Base-by-base conservation (phyloP, 176 grass and related monocot species). In the Oryza brachyantha region DNA sequence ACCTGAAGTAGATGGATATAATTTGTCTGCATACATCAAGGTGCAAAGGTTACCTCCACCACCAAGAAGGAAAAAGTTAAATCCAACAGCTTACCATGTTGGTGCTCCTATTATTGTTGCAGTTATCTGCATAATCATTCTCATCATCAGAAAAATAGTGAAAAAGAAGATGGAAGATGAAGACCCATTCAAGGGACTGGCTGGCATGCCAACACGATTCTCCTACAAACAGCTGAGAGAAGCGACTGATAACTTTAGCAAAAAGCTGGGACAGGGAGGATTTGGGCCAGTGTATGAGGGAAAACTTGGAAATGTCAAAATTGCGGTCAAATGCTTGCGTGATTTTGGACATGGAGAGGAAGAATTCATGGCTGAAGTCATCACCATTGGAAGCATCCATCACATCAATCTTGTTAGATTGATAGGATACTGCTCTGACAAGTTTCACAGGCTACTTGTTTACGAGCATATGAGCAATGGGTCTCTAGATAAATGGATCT, bases 211-310 rank as follows among this genome's bases (percentile, higher is more conserved):
- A 10, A 95, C 81, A 72, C 81, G 90, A 7, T 85, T 95, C 72
- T 87, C 90, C 8, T 91, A 88, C 65, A 81, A 74, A 74, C 70
- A 95, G 75, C 81, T 99, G 17, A 86, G 79, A 84, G 79, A 75
- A 66, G 92, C 96, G 62, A 95, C 92, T 0, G 54, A 93, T 40
- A 89, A 91, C 77, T 99, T 99, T 84, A 88, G 71, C 61, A 86
- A 81, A 81, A 99, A 95, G 86, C 67, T 99, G 0, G 96, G 96
- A 16, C 73, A 95, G 69, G 96, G 96, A 63, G 96, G 92, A 58
- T 99, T 95, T 26, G 96, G 92, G 7, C 85, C 86, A 39, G 90
- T 99, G 48, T 95, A 69, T 1, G 78, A 93, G 40, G 88, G 92
- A 35, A 86, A 87, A 38, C 80, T 89, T 28, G 87, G 74, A 59